Percentiles rank a stretch among this genome's conserved stretches.
These are phyloP conservation scores for Saccharomyces hybrid DNA, from an alignment of 1,139 yeast species.

Conservation along the genomic window DNA sequence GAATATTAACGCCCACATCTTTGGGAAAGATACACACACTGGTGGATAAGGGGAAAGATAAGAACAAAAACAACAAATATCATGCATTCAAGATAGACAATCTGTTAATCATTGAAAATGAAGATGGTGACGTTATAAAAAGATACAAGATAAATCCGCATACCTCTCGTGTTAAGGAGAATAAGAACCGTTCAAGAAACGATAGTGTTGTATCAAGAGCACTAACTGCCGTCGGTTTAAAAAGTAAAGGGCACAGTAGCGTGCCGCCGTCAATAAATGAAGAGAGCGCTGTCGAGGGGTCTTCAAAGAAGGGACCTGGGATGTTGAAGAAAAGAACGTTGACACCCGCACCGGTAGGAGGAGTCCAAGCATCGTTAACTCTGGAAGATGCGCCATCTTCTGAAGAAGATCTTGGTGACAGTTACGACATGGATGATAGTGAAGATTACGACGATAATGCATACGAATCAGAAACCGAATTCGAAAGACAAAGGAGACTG, in stretches of 20 bases:
- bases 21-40: conserved; percentile 5
- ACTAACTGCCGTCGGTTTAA: conserved; percentile 46
- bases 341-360: conserved; percentile 7
- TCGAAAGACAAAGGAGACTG: conserved; percentile 67
- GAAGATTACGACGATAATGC: conserved; percentile 28
- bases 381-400: conserved; percentile 6
- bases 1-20: conserved; percentile 15
- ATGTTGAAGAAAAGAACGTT: background rate
- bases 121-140: conserved; percentile 84
- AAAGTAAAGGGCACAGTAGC: conserved; percentile 21
- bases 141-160: conserved; percentile 68
- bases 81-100: conserved; percentile 61
- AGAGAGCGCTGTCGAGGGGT: conserved; percentile 8
- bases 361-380: conserved; percentile 2
- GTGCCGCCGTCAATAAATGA: conserved; percentile 5
- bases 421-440: conserved; percentile 17
- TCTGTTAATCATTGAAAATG: conserved; percentile 75
- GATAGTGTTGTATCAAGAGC: conserved; percentile 33
- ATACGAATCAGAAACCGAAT: conserved; percentile 47
- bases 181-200: conserved; percentile 7
- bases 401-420: conserved; percentile 3
- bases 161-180: conserved; percentile 11
- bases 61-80: conserved; percentile 30
- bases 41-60: conserved; percentile 8
- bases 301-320: conserved; percentile 7